Base-by-base conservation (phyloP, 2,329 filamentous ascomycete genomes). In the Venturia pyrina region DNA sequence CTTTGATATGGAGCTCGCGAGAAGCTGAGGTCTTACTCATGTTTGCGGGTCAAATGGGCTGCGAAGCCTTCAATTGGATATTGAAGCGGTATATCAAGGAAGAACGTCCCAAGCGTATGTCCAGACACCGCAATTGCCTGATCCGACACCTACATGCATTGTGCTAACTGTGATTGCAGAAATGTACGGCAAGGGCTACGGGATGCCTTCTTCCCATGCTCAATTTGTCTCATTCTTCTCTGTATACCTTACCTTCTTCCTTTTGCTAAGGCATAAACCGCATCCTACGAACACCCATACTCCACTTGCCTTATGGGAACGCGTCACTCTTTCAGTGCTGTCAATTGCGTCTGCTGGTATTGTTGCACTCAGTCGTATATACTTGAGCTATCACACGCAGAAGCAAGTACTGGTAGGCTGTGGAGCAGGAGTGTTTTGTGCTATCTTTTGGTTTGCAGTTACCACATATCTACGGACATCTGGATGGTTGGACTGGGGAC, bases 151-250 rank as follows among this genome's bases (percentile, higher is more conserved):
- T n/a, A 7, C 8, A 28, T 56, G 62, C 41, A 37, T 6, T 53
- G 21, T 48, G 34, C 32, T n/a, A 7, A 34, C 17, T 7, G 24
- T 11, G 32, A 56, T 50, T 53, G 21, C 21, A 87, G 85, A 85
- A 76, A 86, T 88, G 81, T 87, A 93, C 73, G 85, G 91, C 66
- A 96, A 96, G 76, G 95, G 95, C 69, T 99, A 99, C 74, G 96
- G 95, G 71, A 99, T 99, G 96, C 95, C 95, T 13, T 88, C 85
- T 8, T 97, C 93, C 46, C 95, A 99, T 78, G 90, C 95, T 10
- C 95, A 99, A 79, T 99, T 97, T 75, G 89, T 93, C 68, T 85
- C 89, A 66, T 99, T 91, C 81, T 98, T 96, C 83, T 89, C 91
- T 66, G 79, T 96, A 66, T 95, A 90, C 68, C 79, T 98, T 67